These are phyloP conservation scores for Penicillium sp. DNA, from an alignment of 2,329 filamentous ascomycete genomes.

Conservation along the genomic window DNA sequence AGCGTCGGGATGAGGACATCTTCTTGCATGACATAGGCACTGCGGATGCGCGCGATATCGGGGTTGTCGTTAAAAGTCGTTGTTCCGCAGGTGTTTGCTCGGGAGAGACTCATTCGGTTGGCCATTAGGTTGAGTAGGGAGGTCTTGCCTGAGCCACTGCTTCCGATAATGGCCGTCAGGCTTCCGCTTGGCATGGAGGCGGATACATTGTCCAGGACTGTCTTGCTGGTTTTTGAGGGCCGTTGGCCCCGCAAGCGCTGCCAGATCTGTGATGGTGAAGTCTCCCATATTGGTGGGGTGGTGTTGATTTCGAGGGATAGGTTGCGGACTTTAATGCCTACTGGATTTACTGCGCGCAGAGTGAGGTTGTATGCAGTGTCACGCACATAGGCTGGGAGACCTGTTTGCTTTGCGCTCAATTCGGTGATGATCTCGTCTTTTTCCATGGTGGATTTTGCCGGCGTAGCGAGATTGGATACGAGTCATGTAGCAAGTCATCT, in stretches of 20 bases:
- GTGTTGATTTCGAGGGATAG: slow-evolving; percentile 36
- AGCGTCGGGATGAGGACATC: slow-evolving; percentile 70
- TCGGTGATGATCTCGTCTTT: slow-evolving; percentile 17
- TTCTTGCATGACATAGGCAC: slow-evolving; percentile 66
- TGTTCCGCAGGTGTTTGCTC: slow-evolving; percentile 51
- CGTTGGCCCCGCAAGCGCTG: slow-evolving; percentile 30
- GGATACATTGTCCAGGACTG: slow-evolving; percentile 61
- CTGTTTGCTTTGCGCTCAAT: slow-evolving; percentile 9
- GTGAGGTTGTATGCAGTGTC: slow-evolving; percentile 32
- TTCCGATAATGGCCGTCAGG: slow-evolving; percentile 72
- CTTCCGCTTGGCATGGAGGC: slow-evolving; percentile 64
- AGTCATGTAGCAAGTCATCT: not conserved
- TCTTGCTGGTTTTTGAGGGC: slow-evolving; percentile 33
- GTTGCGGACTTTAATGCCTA: slow-evolving; percentile 38
- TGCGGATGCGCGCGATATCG: slow-evolving; percentile 48
- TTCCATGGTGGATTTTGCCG: slow-evolving; percentile 12
- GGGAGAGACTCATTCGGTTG: slow-evolving; percentile 61
- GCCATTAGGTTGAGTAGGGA: slow-evolving; percentile 70
- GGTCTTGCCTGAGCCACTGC: slow-evolving; percentile 71
- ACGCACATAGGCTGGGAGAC: slow-evolving; percentile 7
- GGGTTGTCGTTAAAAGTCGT: slow-evolving; percentile 61
- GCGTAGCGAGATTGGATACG: not conserved
- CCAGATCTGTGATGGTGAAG: slow-evolving; percentile 32
- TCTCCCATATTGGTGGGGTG: slow-evolving; percentile 34
- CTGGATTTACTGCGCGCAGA: slow-evolving; percentile 41